phyloP scores from a whole-genome alignment of 352 stramenopile species.

The Phytophthora boehmeriae region DNA sequence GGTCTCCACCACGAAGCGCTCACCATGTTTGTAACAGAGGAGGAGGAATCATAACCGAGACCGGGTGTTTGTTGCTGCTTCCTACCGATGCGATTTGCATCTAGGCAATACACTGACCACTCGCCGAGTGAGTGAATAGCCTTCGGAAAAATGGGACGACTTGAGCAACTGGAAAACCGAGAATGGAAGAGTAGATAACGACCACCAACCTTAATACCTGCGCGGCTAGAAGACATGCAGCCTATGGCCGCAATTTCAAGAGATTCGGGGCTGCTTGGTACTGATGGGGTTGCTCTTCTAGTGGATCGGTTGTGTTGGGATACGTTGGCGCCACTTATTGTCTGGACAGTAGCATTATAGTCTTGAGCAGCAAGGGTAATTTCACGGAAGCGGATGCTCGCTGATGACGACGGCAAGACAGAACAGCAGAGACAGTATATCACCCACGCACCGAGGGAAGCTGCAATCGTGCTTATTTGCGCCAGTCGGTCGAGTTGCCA shows the following conservation, averaged over 20 bases:
- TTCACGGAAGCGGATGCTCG: not conserved
- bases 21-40: not conserved
- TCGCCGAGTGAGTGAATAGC: constrained; percentile 6
- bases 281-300: not conserved
- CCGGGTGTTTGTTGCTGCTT: not conserved
- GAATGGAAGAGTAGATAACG: constrained; percentile 41
- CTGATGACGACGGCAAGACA: constrained; percentile 1
- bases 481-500: constrained; percentile 27
- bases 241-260: not conserved
- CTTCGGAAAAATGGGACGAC: not conserved
- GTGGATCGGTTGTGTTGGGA: not conserved
- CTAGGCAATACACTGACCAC: constrained; percentile 26
- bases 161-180: constrained; percentile 7
- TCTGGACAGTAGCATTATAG: not conserved
- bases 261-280: not conserved
- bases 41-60: not conserved
- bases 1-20: constrained; percentile 26
- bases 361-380: not conserved
- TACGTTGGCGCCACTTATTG: not conserved
- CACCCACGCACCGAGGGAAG: constrained; percentile 52
- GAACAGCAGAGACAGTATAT: constrained; percentile 45
- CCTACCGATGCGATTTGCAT: constrained; percentile 19
- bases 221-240: constrained; percentile 16
- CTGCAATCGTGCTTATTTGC: constrained; percentile 53
- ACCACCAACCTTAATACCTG: constrained; percentile 39